Base-by-base conservation (phyloP, 1,284 basidiomycete genomes). In the Chalciporus piperatoides region DNA sequence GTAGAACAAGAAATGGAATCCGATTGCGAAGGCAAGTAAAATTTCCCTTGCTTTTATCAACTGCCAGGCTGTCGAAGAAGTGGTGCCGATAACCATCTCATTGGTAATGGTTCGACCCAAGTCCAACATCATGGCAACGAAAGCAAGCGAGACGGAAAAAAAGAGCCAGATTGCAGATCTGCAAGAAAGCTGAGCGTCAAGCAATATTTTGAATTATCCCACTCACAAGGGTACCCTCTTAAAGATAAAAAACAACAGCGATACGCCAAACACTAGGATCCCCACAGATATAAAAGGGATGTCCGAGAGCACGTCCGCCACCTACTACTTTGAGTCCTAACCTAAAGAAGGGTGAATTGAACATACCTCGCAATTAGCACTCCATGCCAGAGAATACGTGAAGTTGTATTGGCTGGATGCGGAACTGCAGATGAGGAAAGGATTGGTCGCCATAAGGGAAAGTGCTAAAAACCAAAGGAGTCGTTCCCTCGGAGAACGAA, bases 231-330 rank as follows among this genome's bases (percentile, higher is more conserved):
- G 75, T 37, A 81, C 62, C 50, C 79, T 80, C 56, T 74, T 79
- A 68, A 81, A 71, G 27, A 78, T 61, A 38, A 86, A 64, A 62
- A 86, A 74, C 63, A 86, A 81, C 10, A 76, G 76, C 45, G 82
- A 77, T 27, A 80, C 70, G n/a, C 77, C 83, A 51, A 89, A 79
- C 32, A 76, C 77, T 58, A 86, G 69, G 17, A 87, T 68, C 37
- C 86, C 87, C 47, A 83, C 74, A 49, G 78, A 78, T 57, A 86
- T 77, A 54, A 84, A 71, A 32, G 87, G 87, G 45, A 89, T 80
- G 54, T 86, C 83, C 14, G 78, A 72, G 37, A 89, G 69, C 42
- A 89, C 62, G 53, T 71, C 67, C 54, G 81, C 77, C 37, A 85
- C 67, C 85, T 86, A 50, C n/a, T 48, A 23, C 19, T 32, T 45